Base-by-base conservation (phyloP, 176 grass and related monocot species). In the Triticum turgidum region DNA sequence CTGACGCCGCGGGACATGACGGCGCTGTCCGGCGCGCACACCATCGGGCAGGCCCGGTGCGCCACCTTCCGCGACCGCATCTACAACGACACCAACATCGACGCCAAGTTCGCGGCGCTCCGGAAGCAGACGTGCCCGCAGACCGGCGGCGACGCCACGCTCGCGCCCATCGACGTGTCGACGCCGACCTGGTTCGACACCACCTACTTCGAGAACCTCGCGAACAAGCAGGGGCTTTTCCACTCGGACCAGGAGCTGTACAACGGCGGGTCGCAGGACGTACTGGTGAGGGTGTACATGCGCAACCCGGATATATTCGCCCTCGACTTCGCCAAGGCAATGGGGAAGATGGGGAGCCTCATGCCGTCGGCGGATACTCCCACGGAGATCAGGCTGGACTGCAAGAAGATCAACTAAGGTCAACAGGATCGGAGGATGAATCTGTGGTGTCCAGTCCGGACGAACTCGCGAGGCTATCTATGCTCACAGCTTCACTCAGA, bases 231-330 rank as follows among this genome's bases (percentile, higher is more conserved):
- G n/a, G 93, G 82, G 0, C 88, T 95, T 42, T 83, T 95, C 59
- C 90, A 92, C 76, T 92, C 93, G 1, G 93, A 95, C 77, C 93
- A 95, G 80, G 90, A 95, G 83, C 88, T 95, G 0, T 95, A 85
- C 88, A 90, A 22, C 56, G 84, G 81, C 63, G 90, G 90, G 0
- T 88, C 90, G 49, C 93, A 95, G 88, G 93, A 95, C 69, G n/a
- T n/a, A 34, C 51, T 90, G 52, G 93, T 92, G 81, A 70, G 3
- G 88, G 52, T 33, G 70, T 95, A 95, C 88, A 41, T 59, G 25
- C 42, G 37, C 76, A 91, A 88, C 18, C 70, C 27, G 0, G 51
- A 3, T 0, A 44, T 62, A 68, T 96, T 96, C 42, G 62, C 82
- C 4, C 11, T 17, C 42, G 89, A 96, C 83, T 96, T 96, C 67